Evolutionary conservation across 2,329 filamentous ascomycete species (phyloP), one percentile per base, ranked within the genome.

Genomic region (Beauveria sp.): DNA sequence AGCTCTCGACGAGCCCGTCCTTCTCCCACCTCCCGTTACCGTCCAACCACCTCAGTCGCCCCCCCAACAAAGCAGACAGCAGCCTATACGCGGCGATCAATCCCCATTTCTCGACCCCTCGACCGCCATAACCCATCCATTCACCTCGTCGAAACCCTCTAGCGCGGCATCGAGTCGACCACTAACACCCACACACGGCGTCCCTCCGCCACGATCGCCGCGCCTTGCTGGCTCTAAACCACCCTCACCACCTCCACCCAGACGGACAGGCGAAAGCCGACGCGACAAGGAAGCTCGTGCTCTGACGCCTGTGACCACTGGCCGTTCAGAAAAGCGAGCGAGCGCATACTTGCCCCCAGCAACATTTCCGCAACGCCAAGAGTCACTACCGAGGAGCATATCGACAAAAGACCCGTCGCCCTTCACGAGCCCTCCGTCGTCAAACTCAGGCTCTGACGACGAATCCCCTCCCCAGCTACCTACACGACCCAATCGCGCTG

Each of bases 341-440:
- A 58, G 73, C 70, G 26, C 38, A 22, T 7, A 20, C 16, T 28
- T 45, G 9, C 28, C 49, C 9, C 18, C 24, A 3, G 16, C 26
- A 10, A 9, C 38, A 16, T 62, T 59, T 88, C 88, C 4, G 87
- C 85, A 67, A 82, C 89, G 59, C 2, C 63, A 51, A 22, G 63
- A 58, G 30, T 45, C 63, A n/a, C 38, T 43, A 7, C 64, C 57
- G 2, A 70, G 56, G 53, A 64, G 24, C 6, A 65, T 64, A 10
- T 65, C 72, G 5, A 65, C 67, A 0, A 72, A 78, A 63, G 75
- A 78, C 69, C 70, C 86, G 0, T 96, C 93, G 1, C 93, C 93
- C 0, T 96, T 97, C 70, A 92, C 81, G 69, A 96, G 91, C 42
- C 92, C 92, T 20, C 91, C 93, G 0, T 38, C 54, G 2, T 87